phyloP scores from a whole-genome alignment of 805 yeast species.

The Yarrowia sp. region DNA sequence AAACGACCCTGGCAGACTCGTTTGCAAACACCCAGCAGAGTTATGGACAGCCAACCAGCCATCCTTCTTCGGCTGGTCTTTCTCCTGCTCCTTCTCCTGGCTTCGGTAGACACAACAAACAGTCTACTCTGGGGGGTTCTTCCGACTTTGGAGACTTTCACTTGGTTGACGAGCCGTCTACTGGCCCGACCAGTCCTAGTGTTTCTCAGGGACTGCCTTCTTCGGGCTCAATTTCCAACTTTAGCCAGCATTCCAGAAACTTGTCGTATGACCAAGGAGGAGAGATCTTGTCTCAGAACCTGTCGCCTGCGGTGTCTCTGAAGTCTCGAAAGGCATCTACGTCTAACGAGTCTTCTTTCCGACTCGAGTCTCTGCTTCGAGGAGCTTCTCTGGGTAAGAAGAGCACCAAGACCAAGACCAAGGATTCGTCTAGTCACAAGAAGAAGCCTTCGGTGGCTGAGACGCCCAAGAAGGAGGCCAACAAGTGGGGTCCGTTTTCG shows the following conservation, averaged over 20 bases:
- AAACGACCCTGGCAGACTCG: conserved; percentile 69
- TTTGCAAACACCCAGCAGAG: conserved; percentile 34
- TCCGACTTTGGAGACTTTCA: background rate
- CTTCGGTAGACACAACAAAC: background rate
- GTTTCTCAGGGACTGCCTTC: no score
- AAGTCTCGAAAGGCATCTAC: conserved; percentile 20
- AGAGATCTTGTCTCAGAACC: conserved; percentile 5
- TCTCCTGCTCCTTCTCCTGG: background rate
- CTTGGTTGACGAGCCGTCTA: background rate
- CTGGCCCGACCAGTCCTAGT: background rate
- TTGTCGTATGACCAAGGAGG: conserved; percentile 11
- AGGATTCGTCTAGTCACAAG: background rate
- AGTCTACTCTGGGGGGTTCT: conserved; percentile 5
- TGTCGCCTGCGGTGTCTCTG: background rate
- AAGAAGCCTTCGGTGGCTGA: conserved; percentile 7
- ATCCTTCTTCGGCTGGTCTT: background rate
- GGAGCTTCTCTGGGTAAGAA: conserved; percentile 34
- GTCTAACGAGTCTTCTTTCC: conserved; percentile 36
- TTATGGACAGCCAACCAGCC: background rate
- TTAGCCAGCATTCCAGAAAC: background rate
- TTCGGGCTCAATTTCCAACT: no score
- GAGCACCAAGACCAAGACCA: conserved; percentile 28
- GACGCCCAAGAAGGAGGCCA: background rate
- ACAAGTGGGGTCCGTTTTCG: conserved; percentile 9
- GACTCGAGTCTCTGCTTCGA: conserved; percentile 37